Conservation (phyloP, 2,329 filamentous ascomycete genomes). For the Fusarium coffeatum region DNA sequence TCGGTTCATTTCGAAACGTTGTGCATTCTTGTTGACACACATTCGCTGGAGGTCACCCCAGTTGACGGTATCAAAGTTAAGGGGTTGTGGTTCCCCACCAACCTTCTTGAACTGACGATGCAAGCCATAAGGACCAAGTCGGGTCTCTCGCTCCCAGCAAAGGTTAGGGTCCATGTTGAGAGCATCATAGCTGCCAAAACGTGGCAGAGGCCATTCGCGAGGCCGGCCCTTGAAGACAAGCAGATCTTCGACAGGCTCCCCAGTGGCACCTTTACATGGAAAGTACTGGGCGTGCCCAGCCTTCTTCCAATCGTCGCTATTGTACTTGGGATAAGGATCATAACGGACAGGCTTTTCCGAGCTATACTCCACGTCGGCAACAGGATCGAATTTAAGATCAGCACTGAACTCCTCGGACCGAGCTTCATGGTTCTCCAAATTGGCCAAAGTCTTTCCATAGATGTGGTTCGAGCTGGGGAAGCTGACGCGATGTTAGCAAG, state of each 20-base stretch:
- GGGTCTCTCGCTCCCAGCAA: slow-evolving; percentile 76
- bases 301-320: slow-evolving; percentile 69
- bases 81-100: slow-evolving; percentile 50
- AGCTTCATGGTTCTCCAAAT: slow-evolving; percentile 56
- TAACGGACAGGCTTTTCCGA: slow-evolving; percentile 67
- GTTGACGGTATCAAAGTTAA: slow-evolving; percentile 72
- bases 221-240: slow-evolving; percentile 73
- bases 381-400: slow-evolving; percentile 50
- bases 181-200: slow-evolving; percentile 71
- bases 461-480: slow-evolving; percentile 61
- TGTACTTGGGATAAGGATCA: slow-evolving; percentile 78
- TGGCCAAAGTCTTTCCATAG: slow-evolving; percentile 67
- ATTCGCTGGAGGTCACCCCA: slow-evolving; percentile 78
- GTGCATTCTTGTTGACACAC: slow-evolving; percentile 74
- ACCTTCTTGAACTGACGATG: slow-evolving; percentile 61
- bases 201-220: slow-evolving; percentile 67
- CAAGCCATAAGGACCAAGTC: slow-evolving; percentile 75
- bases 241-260: slow-evolving; percentile 69
- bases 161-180: slow-evolving; percentile 71
- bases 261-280: slow-evolving; percentile 73
- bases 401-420: slow-evolving; percentile 49
- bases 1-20: slow-evolving; percentile 66
- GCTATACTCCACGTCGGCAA: slow-evolving; percentile 55
- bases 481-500: slow-evolving; percentile 48
- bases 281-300: slow-evolving; percentile 68